Evolutionary conservation across 2,329 filamentous ascomycete genomes (phyloP), one percentile per base, ranked within the genome.

Genomic region (Xylaria arbuscula): DNA sequence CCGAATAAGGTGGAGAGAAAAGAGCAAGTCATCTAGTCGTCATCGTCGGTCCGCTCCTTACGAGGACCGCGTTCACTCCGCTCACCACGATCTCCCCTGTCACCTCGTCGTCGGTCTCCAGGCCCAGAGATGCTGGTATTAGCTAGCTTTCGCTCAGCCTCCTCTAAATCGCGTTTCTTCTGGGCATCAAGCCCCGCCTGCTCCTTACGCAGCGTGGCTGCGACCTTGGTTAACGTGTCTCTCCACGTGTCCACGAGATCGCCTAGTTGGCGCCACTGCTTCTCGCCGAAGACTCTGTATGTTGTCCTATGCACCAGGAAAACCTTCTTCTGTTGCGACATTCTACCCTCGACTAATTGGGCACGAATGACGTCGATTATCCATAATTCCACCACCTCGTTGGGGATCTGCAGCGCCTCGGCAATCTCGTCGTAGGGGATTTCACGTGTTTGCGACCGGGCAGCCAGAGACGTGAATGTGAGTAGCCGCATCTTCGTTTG

Each of bases 291-390:
- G 63, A 98, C 94, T 70, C 96, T 91, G 87, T 98, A 98, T 69
- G 94, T 97, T 76, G 93, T 93, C 80, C 96, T 90, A 86, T 99
- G 96, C 70, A 99, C 93, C 62, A 98, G 87, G 87, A 99, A 98
- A 72, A 95, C 92, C 80, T 93, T 89, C 80, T 93, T 94, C 80
- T 95, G 88, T 84, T 99, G 96, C 67, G 92, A 96, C 74, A 99
- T 89, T 84, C 97, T 97, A 79, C 96, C 96, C 85, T 99, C 96
- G 61, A 99, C 93, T 45, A 99, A 89, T 40, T 94, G 94, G 56
- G 94, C 93, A 74, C 96, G 93, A 83, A 99, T 98, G 74, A 97
- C 94, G 80, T 99, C 96, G 77, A 99, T 99, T 74, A 97, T 93
- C 96, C 96, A 99, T 87, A 95, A 92, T 87, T 99, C 96, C 50